Conservation (phyloP, 495 filamentous ascomycete species). For the Podospora anserina region DNA sequence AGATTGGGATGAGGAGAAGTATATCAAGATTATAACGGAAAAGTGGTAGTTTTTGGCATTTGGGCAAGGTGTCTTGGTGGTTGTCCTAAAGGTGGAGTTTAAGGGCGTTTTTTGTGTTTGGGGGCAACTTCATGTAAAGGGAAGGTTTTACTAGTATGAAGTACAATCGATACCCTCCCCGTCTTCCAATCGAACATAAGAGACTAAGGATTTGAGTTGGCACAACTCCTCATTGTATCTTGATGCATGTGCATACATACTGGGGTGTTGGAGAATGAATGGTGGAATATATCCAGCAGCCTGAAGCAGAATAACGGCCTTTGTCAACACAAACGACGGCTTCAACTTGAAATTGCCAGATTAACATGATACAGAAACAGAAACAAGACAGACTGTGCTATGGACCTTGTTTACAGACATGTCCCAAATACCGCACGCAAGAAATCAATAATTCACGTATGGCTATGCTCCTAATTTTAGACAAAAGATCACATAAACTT, state of each 20-base stretch:
- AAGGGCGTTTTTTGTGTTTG: neutral
- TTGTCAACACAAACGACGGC: too few relatives aligned
- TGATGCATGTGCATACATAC: too few relatives aligned
- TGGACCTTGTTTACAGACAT: neutral
- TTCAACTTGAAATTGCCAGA: too few relatives aligned
- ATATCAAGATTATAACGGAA: conserved; percentile 15
- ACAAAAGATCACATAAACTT: neutral
- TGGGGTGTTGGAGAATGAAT: too few relatives aligned
- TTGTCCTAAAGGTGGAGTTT: neutral
- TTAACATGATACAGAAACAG: too few relatives aligned
- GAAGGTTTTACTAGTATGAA: neutral
- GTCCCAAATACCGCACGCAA: neutral
- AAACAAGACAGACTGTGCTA: too few relatives aligned
- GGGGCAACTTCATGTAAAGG: neutral
- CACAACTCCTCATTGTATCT: too few relatives aligned
- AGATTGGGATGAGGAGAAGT: conserved; percentile 39
- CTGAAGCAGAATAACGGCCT: too few relatives aligned
- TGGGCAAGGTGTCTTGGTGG: neutral
- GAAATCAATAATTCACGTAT: neutral
- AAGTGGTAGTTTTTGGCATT: neutral
- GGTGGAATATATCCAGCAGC: too few relatives aligned
- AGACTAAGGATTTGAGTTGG: too few relatives aligned
- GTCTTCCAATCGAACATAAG: too few relatives aligned
- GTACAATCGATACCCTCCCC: neutral
- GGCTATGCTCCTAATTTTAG: neutral